A percentile compares a stretch with the other conserved stretches of the same genome.
Evolutionary conservation across 164 flowering plant species (phyloP).

Genomic region (Stephania yunnanensis): DNA sequence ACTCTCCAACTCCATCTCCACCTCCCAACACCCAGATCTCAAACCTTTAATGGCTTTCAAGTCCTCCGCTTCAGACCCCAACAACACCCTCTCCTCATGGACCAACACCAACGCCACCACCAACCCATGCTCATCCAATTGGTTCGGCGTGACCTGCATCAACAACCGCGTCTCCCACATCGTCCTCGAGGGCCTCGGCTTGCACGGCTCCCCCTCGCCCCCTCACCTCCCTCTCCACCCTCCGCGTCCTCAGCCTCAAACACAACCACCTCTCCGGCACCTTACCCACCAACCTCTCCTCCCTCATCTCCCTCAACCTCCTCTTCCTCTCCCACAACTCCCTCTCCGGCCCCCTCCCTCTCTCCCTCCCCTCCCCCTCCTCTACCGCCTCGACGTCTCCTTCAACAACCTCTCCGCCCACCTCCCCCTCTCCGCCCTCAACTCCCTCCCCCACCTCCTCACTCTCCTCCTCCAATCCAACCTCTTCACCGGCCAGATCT

Average conservation of each 20-base stretch:
- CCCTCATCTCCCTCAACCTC: slow-evolving; percentile 50
- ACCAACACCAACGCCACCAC: slow-evolving; percentile 25
- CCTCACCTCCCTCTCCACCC: slow-evolving; percentile 41
- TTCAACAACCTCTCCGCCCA: slow-evolving; percentile 54
- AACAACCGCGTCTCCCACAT: slow-evolving; percentile 53
- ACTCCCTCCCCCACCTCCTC: slow-evolving; percentile 48
- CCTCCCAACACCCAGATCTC: slow-evolving; percentile 35
- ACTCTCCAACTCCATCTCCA: slow-evolving; percentile 15
- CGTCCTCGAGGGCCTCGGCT: slow-evolving; percentile 58
- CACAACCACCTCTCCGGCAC: slow-evolving; percentile 45
- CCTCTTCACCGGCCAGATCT: slow-evolving; percentile 48
- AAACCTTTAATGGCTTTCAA: slow-evolving; percentile 57
- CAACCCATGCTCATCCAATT: slow-evolving; percentile 32
- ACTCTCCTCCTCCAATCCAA: slow-evolving; percentile 72
- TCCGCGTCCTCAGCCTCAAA: slow-evolving; percentile 65
- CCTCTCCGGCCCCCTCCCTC: slow-evolving; percentile 58
- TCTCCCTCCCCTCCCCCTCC: slow-evolving; percentile 39
- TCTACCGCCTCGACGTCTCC: slow-evolving; percentile 78
- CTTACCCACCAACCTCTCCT: slow-evolving; percentile 60
- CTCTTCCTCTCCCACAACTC: slow-evolving; percentile 61
- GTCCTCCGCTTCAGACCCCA: slow-evolving; percentile 33
- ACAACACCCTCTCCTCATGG: slow-evolving; percentile 51
- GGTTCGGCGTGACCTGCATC: slow-evolving; percentile 62
- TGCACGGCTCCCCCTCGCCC: slow-evolving; percentile 32
- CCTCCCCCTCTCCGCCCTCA: slow-evolving; percentile 36